phyloP scores from a whole-genome alignment of 1,284 basidiomycete genomes.

The Fistulina hepatica region DNA sequence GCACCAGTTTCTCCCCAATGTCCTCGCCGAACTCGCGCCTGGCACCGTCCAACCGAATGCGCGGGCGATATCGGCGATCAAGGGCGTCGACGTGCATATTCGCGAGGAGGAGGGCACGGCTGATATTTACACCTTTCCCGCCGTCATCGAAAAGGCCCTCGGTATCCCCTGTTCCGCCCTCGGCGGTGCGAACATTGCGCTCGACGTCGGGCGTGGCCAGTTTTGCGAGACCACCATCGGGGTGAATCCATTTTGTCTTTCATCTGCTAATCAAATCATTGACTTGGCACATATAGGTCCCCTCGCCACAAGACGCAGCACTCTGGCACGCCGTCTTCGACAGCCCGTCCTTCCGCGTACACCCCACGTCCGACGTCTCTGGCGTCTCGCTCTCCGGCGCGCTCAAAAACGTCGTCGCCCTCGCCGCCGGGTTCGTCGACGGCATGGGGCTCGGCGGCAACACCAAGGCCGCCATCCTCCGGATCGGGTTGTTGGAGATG shows the following conservation, averaged over 20 bases:
- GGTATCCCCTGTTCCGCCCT: constrained; percentile 14
- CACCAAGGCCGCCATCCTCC: constrained; percentile 14
- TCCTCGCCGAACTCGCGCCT: constrained; percentile 12
- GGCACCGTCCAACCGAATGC: constrained; percentile 9
- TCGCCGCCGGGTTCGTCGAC: constrained; percentile 15
- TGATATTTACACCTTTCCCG: constrained; percentile 14
- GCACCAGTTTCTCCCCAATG: constrained; percentile 14
- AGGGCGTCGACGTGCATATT: constrained; percentile 13
- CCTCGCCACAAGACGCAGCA: constrained; percentile 12
- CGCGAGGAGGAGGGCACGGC: constrained; percentile 7
- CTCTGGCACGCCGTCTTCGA: constrained; percentile 16
- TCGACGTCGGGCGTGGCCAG: constrained; percentile 14
- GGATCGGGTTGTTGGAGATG: constrained; percentile 15
- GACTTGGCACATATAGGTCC: too few species aligned
- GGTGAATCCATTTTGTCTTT: too few species aligned
- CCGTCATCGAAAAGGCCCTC: constrained; percentile 12
- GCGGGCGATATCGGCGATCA: constrained; percentile 15
- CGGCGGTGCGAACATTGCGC: constrained; percentile 14
- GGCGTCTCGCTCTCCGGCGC: constrained; percentile 15
- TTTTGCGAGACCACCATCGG: constrained; percentile 16
- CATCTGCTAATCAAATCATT: too few species aligned
- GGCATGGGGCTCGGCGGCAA: constrained; percentile 15
- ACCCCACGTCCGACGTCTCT: constrained; percentile 14
- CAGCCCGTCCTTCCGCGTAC: constrained; percentile 12
- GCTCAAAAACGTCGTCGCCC: constrained; percentile 15